Conservation (phyloP, 169 alveolate species). For the Miamiensis avidus region DNA sequence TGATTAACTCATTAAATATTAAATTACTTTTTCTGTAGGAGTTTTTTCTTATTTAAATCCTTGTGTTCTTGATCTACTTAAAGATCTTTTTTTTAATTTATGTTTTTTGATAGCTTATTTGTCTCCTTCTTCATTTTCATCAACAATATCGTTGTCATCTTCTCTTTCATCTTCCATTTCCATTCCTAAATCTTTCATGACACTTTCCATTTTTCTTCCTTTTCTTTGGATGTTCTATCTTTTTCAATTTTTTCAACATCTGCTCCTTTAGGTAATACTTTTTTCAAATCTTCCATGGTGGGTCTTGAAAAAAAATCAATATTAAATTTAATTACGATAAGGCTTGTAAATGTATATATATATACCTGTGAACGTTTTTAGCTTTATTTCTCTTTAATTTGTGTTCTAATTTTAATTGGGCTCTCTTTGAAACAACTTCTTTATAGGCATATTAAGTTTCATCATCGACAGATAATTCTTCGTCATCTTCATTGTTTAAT, state of each 20-base stretch:
- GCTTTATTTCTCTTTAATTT: conserved; percentile 47
- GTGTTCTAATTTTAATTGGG: conserved; percentile 23
- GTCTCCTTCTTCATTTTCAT: neutral
- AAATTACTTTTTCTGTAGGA: conserved; percentile 47
- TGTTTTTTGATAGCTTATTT: neutral
- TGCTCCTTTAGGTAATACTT: neutral
- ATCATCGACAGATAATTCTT: conserved; percentile 33
- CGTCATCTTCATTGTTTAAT: conserved; percentile 65
- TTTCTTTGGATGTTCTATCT: neutral
- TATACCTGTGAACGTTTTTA: conserved; percentile 22
- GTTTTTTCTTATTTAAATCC: conserved; percentile 28
- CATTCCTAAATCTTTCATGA: neutral
- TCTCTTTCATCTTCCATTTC: neutral
- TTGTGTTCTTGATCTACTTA: conserved; percentile 1
- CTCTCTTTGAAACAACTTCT: conserved; percentile 47
- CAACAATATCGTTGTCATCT: neutral
- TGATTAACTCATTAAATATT: conserved; percentile 45
- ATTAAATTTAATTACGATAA: no score
- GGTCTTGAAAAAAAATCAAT: neutral
- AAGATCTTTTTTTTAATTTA: neutral
- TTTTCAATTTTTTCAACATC: neutral
- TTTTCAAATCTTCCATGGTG: neutral
- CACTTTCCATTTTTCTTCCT: neutral
- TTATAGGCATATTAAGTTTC: conserved; percentile 34
- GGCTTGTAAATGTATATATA: no score